A percentile compares a stretch with the other conserved stretches of the same genome.
These are phyloP conservation scores for Aegilops tauschii DNA, from an alignment of 176 grass and related monocot species.

Conservation along the genomic window DNA sequence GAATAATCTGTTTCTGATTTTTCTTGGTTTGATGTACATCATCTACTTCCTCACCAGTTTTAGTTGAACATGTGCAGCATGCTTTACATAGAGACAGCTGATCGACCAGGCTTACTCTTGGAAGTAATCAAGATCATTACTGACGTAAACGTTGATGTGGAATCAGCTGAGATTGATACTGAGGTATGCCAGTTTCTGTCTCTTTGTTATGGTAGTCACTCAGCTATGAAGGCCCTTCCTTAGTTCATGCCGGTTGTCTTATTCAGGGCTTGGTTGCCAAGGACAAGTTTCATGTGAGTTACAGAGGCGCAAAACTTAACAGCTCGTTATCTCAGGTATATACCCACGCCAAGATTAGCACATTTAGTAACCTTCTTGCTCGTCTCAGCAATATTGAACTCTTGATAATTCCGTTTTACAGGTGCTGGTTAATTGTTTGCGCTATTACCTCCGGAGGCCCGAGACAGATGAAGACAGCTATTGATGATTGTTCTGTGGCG, in stretches of 20 bases:
- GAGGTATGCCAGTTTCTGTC: constrained; percentile 49
- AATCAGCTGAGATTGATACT: constrained; percentile 97
- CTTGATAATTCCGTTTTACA: constrained; percentile 21
- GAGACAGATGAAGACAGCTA: constrained; percentile 95
- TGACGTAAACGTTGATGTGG: constrained; percentile 81
- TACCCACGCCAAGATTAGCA: not conserved
- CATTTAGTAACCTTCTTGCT: not conserved
- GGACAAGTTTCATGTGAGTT: constrained; percentile 98
- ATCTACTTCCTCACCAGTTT: constrained; percentile 16
- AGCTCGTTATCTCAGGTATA: constrained; percentile 77
- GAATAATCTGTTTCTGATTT: not conserved
- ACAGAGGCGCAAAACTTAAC: constrained; percentile 88
- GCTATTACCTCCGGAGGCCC: constrained; percentile 89
- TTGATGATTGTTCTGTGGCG: constrained; percentile 55
- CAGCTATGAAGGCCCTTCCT: not conserved
- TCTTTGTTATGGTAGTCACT: not conserved
- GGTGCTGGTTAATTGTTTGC: constrained; percentile 73
- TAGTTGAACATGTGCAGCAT: constrained; percentile 46
- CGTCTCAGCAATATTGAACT: constrained; percentile 13
- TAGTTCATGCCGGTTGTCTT: constrained; percentile 14
- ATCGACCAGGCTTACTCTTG: constrained; percentile 83
- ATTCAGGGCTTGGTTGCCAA: constrained; percentile 86
- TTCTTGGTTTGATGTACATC: not conserved
- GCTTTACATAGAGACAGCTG: constrained; percentile 96
- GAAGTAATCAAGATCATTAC: constrained; percentile 79